Evolutionary conservation across 1,284 basidiomycete genomes (phyloP), one percentile per base, ranked within the genome.

Genomic region (Apiotrichum akiyoshidainum): DNA sequence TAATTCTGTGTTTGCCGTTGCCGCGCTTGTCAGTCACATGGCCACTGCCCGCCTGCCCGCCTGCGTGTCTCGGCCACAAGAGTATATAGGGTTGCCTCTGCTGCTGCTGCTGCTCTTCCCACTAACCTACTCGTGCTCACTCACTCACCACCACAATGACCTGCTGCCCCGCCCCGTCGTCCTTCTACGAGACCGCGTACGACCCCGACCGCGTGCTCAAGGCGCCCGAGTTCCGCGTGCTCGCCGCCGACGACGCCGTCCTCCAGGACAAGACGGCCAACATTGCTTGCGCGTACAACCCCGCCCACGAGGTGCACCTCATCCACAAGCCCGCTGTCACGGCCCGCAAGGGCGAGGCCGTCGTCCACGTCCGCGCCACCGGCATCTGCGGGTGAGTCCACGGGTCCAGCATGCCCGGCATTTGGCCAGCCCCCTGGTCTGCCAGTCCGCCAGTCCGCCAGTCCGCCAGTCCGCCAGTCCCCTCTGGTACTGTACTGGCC

Each of bases 351-450:
- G 79, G 79, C 1, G 78, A 81, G 63, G 77, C 74, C 16, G 65
- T 80, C 14, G 71, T 81, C 6, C 77, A 79, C 48, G 76, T 81
- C 35, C 61, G 70, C 21, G 74, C 80, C 21, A 80, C 78, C 1
- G 80, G 80, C n/a, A 80, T 81, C 52, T 81, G 79, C 58, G 79
- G 79, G 68, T 78, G 61, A 68, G 76, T 70, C 2, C 26, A n/a
- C n/a, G n/a, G n/a, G n/a, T n/a, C n/a, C n/a, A n/a, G n/a, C n/a
- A n/a, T n/a, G n/a, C n/a, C n/a, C n/a, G n/a, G n/a, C n/a, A n/a
- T n/a, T n/a, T n/a, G n/a, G n/a, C n/a, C n/a, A n/a, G n/a, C n/a
- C n/a, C n/a, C n/a, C n/a, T n/a, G n/a, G n/a, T n/a, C n/a, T n/a
- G n/a, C n/a, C n/a, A n/a, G n/a, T n/a, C n/a, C n/a, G n/a, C n/a